These are phyloP conservation scores for Phytophthora meadii DNA, from an alignment of 352 stramenopile species.

Conservation along the genomic window DNA sequence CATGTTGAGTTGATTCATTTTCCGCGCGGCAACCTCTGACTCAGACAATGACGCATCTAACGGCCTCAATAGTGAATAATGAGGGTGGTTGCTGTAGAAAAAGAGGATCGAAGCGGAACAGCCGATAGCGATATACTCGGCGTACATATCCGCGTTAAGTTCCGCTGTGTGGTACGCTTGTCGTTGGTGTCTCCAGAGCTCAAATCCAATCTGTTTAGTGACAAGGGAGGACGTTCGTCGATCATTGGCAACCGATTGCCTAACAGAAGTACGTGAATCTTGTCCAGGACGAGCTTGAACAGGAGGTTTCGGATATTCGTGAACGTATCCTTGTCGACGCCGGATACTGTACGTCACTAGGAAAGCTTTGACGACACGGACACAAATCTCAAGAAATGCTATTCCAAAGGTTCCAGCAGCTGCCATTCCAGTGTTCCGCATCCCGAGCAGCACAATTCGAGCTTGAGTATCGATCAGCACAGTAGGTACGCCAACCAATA, in stretches of 20 bases:
- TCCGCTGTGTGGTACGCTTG: conserved; percentile 36
- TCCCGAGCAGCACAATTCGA: conserved; percentile 43
- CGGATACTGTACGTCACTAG: conserved; percentile 31
- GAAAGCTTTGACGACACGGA: conserved; percentile 36
- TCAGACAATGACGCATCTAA: conserved; percentile 8
- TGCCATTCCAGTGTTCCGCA: conserved; percentile 31
- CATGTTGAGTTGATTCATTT: conserved; percentile 22
- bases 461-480: conserved; percentile 59
- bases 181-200: conserved; percentile 28
- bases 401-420: conserved; percentile 36
- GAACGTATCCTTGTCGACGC: conserved; percentile 23
- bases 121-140: conserved; percentile 56
- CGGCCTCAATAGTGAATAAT: conserved; percentile 33
- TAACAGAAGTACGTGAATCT: conserved; percentile 8
- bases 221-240: conserved; percentile 11
- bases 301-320: conserved; percentile 8
- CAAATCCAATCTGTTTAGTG: conserved; percentile 24
- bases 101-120: conserved; percentile 44
- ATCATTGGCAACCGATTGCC: conserved; percentile 6
- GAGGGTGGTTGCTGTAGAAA: conserved; percentile 42
- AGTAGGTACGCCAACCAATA: conserved; percentile 44
- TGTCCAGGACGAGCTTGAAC: conserved; percentile 1
- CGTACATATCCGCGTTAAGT: conserved; percentile 44
- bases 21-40: conserved; percentile 4
- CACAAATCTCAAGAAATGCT: conserved; percentile 39